A percentile compares a stretch with the other conserved stretches of the same genome.
Evolutionary conservation across 2,329 filamentous ascomycete species (phyloP).

Genomic region (Dryadomyces quercivorus): DNA sequence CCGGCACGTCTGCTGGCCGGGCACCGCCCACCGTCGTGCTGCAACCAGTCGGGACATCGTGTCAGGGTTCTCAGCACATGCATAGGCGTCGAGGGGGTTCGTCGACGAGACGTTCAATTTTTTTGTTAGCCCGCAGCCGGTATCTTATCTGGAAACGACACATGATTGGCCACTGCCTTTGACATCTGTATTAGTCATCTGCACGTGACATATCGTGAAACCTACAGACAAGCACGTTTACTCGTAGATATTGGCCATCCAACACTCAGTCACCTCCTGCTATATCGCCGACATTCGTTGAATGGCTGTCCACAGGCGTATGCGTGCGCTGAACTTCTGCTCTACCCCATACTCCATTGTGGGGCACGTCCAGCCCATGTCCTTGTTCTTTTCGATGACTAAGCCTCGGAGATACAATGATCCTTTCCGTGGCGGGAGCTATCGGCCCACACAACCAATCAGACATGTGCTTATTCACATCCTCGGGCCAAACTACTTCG

Average conservation of each 20-base stretch:
- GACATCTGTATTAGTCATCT: no score
- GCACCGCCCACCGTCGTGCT: conserved; percentile 5
- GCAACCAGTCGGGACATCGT: conserved; percentile 3
- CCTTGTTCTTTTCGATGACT: no score
- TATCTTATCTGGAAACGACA: not conserved
- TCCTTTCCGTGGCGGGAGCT: not conserved
- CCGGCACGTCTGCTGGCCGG: conserved; percentile 6
- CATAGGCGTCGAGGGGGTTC: not conserved
- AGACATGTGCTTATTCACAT: conserved; percentile 13
- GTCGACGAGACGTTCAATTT: not conserved
- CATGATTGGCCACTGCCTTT: not conserved
- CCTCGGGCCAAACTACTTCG: conserved; percentile 10
- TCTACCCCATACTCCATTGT: no score
- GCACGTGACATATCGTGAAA: no score
- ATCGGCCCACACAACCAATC: conserved; percentile 8
- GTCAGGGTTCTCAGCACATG: not conserved
- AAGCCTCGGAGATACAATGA: not conserved
- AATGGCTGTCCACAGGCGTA: no score
- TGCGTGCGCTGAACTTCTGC: no score
- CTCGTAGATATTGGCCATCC: no score
- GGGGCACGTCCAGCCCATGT: no score
- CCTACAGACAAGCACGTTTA: no score
- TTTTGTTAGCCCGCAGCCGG: not conserved
- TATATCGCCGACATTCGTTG: no score
- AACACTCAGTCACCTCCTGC: no score